These are phyloP conservation scores for Antitrichia curtipendula DNA, from an alignment of 225 moss, liverwort and hornwort species.

Conservation along the genomic window DNA sequence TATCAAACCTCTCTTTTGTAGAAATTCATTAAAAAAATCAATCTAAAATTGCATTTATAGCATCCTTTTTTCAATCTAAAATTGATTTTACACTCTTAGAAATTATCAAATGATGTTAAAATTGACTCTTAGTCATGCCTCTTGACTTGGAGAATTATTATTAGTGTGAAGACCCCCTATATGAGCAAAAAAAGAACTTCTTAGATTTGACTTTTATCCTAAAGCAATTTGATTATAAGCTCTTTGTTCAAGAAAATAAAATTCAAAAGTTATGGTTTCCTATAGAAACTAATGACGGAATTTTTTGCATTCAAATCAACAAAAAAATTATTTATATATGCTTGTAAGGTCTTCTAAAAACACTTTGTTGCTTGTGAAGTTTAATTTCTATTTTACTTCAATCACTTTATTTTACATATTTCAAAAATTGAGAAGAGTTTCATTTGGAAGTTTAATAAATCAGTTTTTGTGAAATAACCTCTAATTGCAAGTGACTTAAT, in stretches of 20 bases:
- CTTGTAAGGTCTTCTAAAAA: background rate
- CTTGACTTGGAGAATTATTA: no score
- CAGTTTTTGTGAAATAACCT: background rate
- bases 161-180: no score
- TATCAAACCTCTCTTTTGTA: background rate
- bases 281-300: accelerated
- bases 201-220: no score
- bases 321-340: background rate
- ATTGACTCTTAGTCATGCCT: no score
- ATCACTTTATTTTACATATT: background rate
- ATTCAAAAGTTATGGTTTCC: background rate
- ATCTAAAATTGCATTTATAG: no score
- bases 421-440: background rate
- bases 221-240: background rate
- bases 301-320: background rate
- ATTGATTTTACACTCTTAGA: no score
- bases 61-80: accelerated
- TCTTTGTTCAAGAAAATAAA: accelerated
- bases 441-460: background rate
- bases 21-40: background rate
- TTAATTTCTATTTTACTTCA: background rate
- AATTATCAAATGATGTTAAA: no score
- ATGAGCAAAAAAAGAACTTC: no score
- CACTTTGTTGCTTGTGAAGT: background rate
- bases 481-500: background rate